Conservation (phyloP, 306 rosid genomes). For the Ceratonia siliqua region DNA sequence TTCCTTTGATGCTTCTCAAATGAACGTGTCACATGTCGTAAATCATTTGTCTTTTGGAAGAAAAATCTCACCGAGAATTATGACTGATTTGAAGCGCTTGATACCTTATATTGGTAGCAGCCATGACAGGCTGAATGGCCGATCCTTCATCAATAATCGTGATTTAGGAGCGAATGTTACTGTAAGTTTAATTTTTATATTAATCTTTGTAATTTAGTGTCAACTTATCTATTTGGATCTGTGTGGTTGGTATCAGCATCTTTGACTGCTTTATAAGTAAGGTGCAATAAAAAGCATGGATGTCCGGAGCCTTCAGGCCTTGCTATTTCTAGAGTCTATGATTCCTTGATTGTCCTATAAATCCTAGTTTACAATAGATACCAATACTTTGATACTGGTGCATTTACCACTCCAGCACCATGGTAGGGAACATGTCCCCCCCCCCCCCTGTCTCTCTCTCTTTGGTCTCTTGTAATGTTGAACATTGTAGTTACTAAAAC, state of each 20-base stretch:
- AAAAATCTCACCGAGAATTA: constrained; percentile 58
- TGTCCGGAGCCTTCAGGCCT: not conserved
- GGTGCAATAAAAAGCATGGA: constrained; percentile 16
- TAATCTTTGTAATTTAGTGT: constrained; percentile 13
- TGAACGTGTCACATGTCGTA: constrained; percentile 95
- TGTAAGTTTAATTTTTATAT: constrained; percentile 58
- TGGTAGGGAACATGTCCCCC: not conserved
- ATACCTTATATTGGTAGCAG: constrained; percentile 79
- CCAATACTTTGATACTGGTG: not conserved
- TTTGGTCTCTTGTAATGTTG: not conserved
- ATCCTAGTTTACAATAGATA: not conserved
- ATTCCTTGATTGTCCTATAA: constrained; percentile 3
- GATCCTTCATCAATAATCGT: constrained; percentile 70
- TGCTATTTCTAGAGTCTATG: not conserved
- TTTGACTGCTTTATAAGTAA: constrained; percentile 19
- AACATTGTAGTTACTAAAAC: constrained; percentile 16
- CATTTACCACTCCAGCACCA: not conserved
- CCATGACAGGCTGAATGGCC: constrained; percentile 87
- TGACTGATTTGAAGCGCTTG: constrained; percentile 72
- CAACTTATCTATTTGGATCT: constrained; percentile 29
- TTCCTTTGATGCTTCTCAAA: constrained; percentile 90
- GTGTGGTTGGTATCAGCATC: not conserved
- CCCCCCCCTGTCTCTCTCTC: not conserved
- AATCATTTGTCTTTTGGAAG: constrained; percentile 81
- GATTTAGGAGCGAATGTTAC: constrained; percentile 79